Base-by-base conservation (phyloP, 2,329 filamentous ascomycete species). In the Lasiodiplodia citricola region DNA sequence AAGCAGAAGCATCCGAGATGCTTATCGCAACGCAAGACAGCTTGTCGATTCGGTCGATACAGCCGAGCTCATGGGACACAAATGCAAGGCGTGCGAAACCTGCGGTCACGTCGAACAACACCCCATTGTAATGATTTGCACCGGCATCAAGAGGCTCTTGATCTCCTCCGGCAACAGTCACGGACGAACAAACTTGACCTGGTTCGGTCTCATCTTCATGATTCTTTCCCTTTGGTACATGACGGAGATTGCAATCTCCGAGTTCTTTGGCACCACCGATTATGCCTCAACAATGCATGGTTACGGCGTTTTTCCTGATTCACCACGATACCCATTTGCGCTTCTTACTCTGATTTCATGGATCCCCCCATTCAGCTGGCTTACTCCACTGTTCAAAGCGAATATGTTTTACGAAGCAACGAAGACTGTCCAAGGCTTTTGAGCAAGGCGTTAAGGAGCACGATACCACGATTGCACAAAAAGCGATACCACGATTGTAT, bases 321-420 rank as follows among this genome's bases (percentile, higher is more conserved):
- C 85, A 11, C 87, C 87, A 0, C 73, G 79, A 25, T 86, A 83
- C 63, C 87, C 87, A 0, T 87, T 83, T 70, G 86, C 87, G 5
- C 80, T 87, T 5, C 85, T 86, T 3, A 88, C 86, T 3, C 80
- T 89, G 74, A 68, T 87, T 3, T 86, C 50, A 14, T 64, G 57
- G 67, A 63, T 68, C 47, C 58, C 57, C 18, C 67, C 67, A 5
- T 63, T 68, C 58, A 56, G 28, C 18, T 68, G 58, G 67, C 35
- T 68, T 28, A 11, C 16, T 25, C 13, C 41, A 3, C 21, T 63
- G 10, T 21, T 21, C 13, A 14, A 23, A 21, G 14, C 37, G 13
- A 11, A 21, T 47, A 23, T 4, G 7, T 38, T 47, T 18, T 16
- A 31, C 25, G 35, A 44, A 28, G 57, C 37, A 23, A 60, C 57